phyloP scores from a whole-genome alignment of 2,329 filamentous ascomycete species.

The Pseudopithomyces chartarum region DNA sequence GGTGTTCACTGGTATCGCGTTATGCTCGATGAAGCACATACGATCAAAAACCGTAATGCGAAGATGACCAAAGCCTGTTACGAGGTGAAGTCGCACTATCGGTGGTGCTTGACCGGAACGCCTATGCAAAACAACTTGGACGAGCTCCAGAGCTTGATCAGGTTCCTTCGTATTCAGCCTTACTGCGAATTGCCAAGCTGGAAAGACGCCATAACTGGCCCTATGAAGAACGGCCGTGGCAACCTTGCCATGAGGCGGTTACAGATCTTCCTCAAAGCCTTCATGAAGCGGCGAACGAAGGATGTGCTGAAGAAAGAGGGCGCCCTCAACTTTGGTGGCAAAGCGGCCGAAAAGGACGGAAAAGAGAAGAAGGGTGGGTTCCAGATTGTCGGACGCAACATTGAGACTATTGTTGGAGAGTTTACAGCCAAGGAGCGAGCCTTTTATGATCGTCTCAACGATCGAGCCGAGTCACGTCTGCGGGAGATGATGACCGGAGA shows the following conservation, averaged over 20 bases:
- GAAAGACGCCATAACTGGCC: constrained; percentile 88
- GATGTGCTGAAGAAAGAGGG: constrained; percentile 91
- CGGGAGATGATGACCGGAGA: constrained; percentile 84
- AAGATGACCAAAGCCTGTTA: constrained; percentile 94
- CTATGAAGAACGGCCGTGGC: constrained; percentile 87
- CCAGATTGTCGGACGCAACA: constrained; percentile 88
- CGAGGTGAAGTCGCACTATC: constrained; percentile 80
- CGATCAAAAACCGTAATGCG: constrained; percentile 96
- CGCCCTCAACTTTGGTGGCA: constrained; percentile 76
- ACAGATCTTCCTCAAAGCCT: constrained; percentile 83
- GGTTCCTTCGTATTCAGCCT: constrained; percentile 88
- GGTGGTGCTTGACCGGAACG: constrained; percentile 96
- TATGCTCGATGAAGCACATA: constrained; percentile 95
- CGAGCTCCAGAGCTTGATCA: constrained; percentile 90
- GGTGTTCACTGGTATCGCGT: constrained; percentile 93
- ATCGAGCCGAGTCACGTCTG: constrained; percentile 83
- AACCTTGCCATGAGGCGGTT: constrained; percentile 86
- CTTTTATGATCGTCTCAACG: constrained; percentile 85
- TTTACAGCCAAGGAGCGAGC: constrained; percentile 80
- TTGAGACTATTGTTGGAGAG: constrained; percentile 77
- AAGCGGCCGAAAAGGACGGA: constrained; percentile 57
- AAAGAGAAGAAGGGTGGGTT: constrained; percentile 69
- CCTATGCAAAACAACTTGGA: constrained; percentile 99
- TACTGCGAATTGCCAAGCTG: constrained; percentile 85
- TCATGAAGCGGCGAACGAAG: constrained; percentile 99